Evolutionary conservation across 2,329 filamentous ascomycete genomes (phyloP), one percentile per base, ranked within the genome.

Genomic region (Scedosporium apiospermum): DNA sequence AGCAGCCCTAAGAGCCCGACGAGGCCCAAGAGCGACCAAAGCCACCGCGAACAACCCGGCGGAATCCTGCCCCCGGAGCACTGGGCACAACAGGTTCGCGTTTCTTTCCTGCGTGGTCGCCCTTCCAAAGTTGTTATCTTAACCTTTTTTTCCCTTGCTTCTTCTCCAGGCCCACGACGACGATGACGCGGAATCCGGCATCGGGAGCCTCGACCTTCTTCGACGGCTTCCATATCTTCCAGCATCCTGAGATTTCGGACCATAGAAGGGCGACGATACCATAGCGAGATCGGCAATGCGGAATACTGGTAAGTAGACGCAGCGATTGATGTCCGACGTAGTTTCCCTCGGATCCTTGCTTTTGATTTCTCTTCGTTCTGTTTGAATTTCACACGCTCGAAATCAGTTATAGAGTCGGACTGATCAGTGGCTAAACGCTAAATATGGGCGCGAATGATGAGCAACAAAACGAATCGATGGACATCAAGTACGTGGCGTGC

Each of bases 171-270:
- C 26, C 26, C 26, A 27, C 26, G 18, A 44, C 41, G 41, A 44
- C n/a, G 41, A 44, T n/a, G 38, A 46, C 58, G 18, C 14, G n/a
- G 41, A 30, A 7, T 55, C 46, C 27, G 51, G 10, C 14, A 30
- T 55, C 26, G 46, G 34, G 41, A 26, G 23, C 16, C 42, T 38
- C 18, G n/a, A 12, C 7, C 10, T 3, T 70, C 67, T 14, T 73
- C 71, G 2, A 72, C 71, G 1, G 66, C 67, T 2, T 74, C 72
- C 14, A 65, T 74, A 2, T 67, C 68, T 3, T 69, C 69, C 6
- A 72, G 70, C 63, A 71, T 74, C 44, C 67, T 70, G 26, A 66
- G 72, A 49, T 74, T 73, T 60, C 70, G 72, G 44, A 65, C 62
- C 21, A 64, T 74, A 18, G 69, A 57, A 12, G 51, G 51, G 18